Conservation (phyloP, 2,329 filamentous ascomycete species). For the Venturia oleaginea region DNA sequence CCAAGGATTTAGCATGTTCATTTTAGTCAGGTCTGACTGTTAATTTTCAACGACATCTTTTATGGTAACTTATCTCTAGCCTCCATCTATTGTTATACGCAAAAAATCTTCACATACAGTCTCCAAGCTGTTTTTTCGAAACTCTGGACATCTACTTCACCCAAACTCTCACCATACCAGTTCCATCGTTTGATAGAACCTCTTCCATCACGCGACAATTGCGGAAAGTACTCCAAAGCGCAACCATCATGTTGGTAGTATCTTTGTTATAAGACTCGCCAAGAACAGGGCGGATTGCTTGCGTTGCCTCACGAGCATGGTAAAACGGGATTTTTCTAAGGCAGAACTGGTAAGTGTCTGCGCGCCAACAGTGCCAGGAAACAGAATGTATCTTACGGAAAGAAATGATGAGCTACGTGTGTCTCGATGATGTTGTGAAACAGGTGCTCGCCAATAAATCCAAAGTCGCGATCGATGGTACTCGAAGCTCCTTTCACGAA, state of each 20-base stretch:
- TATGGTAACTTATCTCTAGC: neutral
- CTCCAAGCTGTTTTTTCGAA: neutral
- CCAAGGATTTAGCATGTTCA: neutral
- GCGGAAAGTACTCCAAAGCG: constrained; percentile 4
- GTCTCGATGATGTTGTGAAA: constrained; percentile 59
- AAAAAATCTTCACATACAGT: neutral
- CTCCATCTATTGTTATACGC: neutral
- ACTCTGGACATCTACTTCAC: neutral
- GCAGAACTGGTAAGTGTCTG: constrained; percentile 7
- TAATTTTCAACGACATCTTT: neutral
- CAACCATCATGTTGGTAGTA: constrained; percentile 26
- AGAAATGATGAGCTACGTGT: constrained; percentile 55
- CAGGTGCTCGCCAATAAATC: constrained; percentile 54
- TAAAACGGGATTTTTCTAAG: constrained; percentile 46
- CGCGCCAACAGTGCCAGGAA: neutral
- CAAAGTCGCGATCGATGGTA: constrained; percentile 56
- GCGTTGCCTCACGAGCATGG: constrained; percentile 44
- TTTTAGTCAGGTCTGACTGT: neutral
- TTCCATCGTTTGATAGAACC: neutral
- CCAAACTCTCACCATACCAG: neutral
- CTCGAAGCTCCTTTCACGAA: constrained; percentile 53
- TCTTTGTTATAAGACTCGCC: neutral
- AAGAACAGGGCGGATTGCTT: constrained; percentile 28
- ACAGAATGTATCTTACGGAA: constrained; percentile 35
- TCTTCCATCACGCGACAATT: neutral